phyloP scores from a whole-genome alignment of 805 yeast species.

The Cyberlindnera meyerae region DNA sequence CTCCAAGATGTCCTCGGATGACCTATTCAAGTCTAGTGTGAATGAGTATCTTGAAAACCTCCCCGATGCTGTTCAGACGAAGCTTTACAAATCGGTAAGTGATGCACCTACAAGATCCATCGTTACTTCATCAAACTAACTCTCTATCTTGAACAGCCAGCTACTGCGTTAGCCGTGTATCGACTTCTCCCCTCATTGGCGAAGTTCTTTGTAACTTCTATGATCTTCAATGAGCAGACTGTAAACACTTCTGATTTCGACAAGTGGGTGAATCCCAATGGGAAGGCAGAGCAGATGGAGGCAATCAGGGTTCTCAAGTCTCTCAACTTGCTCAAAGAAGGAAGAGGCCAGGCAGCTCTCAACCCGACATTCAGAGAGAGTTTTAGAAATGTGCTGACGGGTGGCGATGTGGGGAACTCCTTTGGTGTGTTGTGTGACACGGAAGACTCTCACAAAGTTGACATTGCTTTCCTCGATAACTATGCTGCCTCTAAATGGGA shows the following conservation, averaged over 20 bases:
- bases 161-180: slow-evolving; percentile 91
- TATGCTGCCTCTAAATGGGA: slow-evolving; percentile 94
- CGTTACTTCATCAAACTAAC: slow-evolving; percentile 1
- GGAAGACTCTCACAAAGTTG: slow-evolving; percentile 52
- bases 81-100: slow-evolving; percentile 61
- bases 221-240: slow-evolving; percentile 77
- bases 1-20: slow-evolving; percentile 12
- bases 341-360: slow-evolving; percentile 43
- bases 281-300: slow-evolving; percentile 54
- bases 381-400: slow-evolving; percentile 80
- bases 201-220: slow-evolving; percentile 79
- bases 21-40: slow-evolving; percentile 62
- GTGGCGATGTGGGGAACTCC: slow-evolving; percentile 60
- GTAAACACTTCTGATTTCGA: slow-evolving; percentile 64
- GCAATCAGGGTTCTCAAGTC: slow-evolving; percentile 73
- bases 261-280: slow-evolving; percentile 64
- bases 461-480: slow-evolving; percentile 61
- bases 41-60: slow-evolving; percentile 86
- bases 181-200: slow-evolving; percentile 86
- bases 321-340: slow-evolving; percentile 67
- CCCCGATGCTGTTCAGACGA: slow-evolving; percentile 79
- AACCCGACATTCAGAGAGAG: slow-evolving; percentile 72
- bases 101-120: not conserved
- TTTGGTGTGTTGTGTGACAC: slow-evolving; percentile 69
- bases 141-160: slow-evolving; percentile 51